Base-by-base conservation (phyloP, 345 rosid species). In the Populus euphratica region DNA sequence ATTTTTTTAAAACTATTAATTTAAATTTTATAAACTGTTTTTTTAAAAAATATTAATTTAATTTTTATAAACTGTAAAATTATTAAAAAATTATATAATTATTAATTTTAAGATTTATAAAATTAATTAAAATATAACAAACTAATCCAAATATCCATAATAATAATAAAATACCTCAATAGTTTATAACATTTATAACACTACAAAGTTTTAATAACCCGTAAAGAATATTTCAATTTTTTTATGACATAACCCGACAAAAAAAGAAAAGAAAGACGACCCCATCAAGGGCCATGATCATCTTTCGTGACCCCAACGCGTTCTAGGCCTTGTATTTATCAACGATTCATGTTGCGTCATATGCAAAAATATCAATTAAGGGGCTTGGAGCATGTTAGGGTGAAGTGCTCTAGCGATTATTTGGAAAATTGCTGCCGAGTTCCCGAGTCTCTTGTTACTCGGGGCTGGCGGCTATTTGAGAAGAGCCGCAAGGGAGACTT, bases 251-350 rank as follows among this genome's bases (percentile, higher is more conserved):
- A 36, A 25, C 5, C 1, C 5, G 17, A 47, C 13, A n/a, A 68
- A 44, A 10, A 10, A 10, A 41, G 5, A 33, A 33, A 4, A 33
- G 3, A 20, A 43, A 12, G 52, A 68, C 29, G n/a, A 39, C 10
- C 72, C 56, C 6, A 62, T 66, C 47, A 63, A 69, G 4, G 82
- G 70, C 21, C 63, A 41, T 4, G 76, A 70, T 67, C 44, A 63
- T 74, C 63, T 43, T 64, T 56, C 63, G 76, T 69, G 69, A 70
- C 47, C 11, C 68, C 47, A 65, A 71, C 82, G 71, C 80, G 61
- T 68, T 25, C 70, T 11, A 17, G n/a, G 59, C 20, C 29, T 8
- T 11, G 11, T 41, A 41, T 12, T 41, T 41, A 11, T 41, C 35
- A 33, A 33, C 5, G 35, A 4, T 33, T 4, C 47, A 41, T 41